Evolutionary conservation across 257 asterid species (phyloP).

Genomic region (Coffea canephora): DNA sequence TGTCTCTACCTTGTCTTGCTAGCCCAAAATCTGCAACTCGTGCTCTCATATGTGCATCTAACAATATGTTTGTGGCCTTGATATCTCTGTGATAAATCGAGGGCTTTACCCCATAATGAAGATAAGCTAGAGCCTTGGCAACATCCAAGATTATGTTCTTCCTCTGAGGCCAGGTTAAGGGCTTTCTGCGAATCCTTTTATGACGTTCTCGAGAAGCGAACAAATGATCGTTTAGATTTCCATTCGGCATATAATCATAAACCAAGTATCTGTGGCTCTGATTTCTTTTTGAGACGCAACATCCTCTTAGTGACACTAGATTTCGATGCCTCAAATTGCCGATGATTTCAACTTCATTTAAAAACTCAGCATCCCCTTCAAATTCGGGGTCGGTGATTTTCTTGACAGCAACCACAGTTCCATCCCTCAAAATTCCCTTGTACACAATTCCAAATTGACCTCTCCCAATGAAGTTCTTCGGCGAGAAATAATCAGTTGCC

Average conservation of each 20-base stretch:
- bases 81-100: conserved; percentile 83
- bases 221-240: conserved; percentile 82
- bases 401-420: conserved; percentile 74
- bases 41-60: conserved; percentile 83
- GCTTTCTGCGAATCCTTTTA: conserved; percentile 20
- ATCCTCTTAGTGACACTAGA: conserved; percentile 81
- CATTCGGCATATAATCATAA: conserved; percentile 85
- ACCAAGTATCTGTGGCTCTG: conserved; percentile 65
- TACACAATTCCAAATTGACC: conserved; percentile 89
- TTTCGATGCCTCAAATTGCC: conserved; percentile 87
- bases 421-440: conserved; percentile 65
- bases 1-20: conserved; percentile 69
- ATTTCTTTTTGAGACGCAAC: conserved; percentile 61
- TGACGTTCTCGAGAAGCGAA: conserved; percentile 23
- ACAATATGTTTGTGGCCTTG: conserved; percentile 75
- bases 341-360: conserved; percentile 93
- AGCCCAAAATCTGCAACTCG: conserved; percentile 91
- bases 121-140: conserved; percentile 68
- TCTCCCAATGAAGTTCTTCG: conserved; percentile 70
- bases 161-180: conserved; percentile 78
- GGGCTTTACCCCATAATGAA: conserved; percentile 83
- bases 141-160: conserved; percentile 78
- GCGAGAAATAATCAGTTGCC: conserved; percentile 63
- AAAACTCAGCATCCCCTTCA: conserved; percentile 68
- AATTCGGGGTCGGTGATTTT: conserved; percentile 71